A percentile compares a stretch with the other conserved stretches of the same genome.
phyloP scores from a whole-genome alignment of 2,329 filamentous ascomycete genomes.

The Ceratocystis lukuohia region DNA sequence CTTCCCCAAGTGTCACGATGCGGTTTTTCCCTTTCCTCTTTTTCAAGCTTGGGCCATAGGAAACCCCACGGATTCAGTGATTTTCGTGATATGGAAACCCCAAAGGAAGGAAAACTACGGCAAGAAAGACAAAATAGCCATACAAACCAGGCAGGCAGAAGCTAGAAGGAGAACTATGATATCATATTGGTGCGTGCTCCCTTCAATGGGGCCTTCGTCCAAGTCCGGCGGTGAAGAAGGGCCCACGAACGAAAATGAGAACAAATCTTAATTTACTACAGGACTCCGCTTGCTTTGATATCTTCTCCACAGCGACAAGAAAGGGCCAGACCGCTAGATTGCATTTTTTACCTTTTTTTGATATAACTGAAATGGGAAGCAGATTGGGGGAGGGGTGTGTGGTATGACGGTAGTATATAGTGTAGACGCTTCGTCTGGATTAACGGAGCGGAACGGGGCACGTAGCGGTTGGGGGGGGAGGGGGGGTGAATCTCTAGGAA shows the following conservation, averaged over 20 bases:
- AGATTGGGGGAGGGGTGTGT: background rate
- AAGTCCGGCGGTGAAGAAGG: conserved; percentile 7
- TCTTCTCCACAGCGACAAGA: background rate
- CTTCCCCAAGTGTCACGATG: background rate
- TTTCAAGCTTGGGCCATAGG: background rate
- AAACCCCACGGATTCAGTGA: background rate
- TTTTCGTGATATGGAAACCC: background rate
- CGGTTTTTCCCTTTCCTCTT: background rate
- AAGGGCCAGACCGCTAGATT: background rate
- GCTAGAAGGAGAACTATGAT: background rate
- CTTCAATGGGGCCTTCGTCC: background rate
- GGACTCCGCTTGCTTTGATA: no score
- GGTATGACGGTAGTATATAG: background rate
- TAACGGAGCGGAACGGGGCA: background rate
- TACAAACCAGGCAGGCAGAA: background rate
- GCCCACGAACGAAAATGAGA: background rate
- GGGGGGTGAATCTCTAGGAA: background rate
- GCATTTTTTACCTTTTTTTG: background rate
- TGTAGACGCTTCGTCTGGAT: background rate
- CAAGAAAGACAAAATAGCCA: background rate
- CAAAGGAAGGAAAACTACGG: background rate
- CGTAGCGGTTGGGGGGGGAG: background rate
- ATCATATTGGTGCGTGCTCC: conserved; percentile 3
- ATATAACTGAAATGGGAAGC: no score
- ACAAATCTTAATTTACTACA: background rate